phyloP scores from a whole-genome alignment of 1,284 basidiomycete genomes.

The Ustilago bromivora region DNA sequence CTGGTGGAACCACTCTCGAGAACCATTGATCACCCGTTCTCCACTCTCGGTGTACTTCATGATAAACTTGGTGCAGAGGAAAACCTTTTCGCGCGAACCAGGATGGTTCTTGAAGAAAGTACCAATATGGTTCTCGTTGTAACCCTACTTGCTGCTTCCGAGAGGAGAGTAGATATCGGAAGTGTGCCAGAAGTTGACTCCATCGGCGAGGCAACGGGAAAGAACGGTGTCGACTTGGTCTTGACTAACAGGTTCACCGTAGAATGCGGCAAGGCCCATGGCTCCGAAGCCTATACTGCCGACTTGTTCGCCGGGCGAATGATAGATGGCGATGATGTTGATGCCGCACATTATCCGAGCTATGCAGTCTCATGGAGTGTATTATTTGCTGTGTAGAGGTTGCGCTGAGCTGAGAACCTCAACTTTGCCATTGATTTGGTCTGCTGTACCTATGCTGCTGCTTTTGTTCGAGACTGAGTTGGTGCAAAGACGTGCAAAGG shows the following conservation, averaged over 20 bases:
- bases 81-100: conserved; percentile 68
- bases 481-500: no score
- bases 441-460: no score
- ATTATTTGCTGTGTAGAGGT: background rate
- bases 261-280: conserved; percentile 57
- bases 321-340: conserved; percentile 9
- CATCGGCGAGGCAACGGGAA: conserved; percentile 33
- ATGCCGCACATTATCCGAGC: conserved; percentile 11
- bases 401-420: no score
- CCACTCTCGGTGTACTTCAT: conserved; percentile 50
- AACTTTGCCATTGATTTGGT: no score
- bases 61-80: conserved; percentile 71
- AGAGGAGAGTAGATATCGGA: conserved; percentile 56
- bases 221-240: conserved; percentile 36
- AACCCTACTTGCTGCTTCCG: conserved; percentile 49
- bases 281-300: conserved; percentile 50
- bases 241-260: conserved; percentile 40
- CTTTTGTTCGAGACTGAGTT: no score
- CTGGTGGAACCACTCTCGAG: conserved; percentile 64
- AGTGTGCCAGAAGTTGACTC: conserved; percentile 50
- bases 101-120: conserved; percentile 66
- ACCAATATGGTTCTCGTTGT: conserved; percentile 70
- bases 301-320: conserved; percentile 28
- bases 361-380: background rate
- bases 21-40: conserved; percentile 36